Base-by-base conservation (phyloP, 2,329 filamentous ascomycete species). In the Claviceps sorghi region DNA sequence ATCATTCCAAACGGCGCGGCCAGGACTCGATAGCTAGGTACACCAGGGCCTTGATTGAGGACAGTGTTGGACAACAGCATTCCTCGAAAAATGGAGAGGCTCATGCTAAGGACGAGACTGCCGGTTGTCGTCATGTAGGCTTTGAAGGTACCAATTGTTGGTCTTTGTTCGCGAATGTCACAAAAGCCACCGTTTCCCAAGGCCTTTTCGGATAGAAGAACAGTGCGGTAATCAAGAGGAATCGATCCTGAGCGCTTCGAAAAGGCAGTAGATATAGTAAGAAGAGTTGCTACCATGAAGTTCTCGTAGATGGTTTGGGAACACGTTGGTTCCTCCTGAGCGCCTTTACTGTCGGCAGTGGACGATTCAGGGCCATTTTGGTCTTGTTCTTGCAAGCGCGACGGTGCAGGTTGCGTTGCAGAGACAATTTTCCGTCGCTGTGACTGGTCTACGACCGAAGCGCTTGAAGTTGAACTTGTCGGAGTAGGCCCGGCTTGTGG, bases 41-140 rank as follows among this genome's bases (percentile, higher is more conserved):
- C 65, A 5, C 69, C 66, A 4, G 71, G 57, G 42, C 67, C 69
- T 15, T 68, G 62, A 15, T 66, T 65, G 34, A 71, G 55, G 7
- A 63, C 63, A 54, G 78, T 72, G 17, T 74, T 71, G 21, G 75
- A 65, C 1, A 69, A 69, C 15, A 71, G 61, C 41, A 81, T 62
- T 7, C 73, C 75, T 40, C 70, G 66, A 43, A 75, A 72, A 41
- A 69, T 61, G 3, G 73, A 69, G 48, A 79, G 68, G 41, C 67
- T 69, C 29, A 81, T 59, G 43, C 70, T 72, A 29, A 79, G 65
- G 15, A 80, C 63, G 8, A 82, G 65, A 11, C 71, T 70, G 2
- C 78, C 78, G 0, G 74, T 75, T 1, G 75, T 80, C 6, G 78
- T 80, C 49, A 81, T 61, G 55, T 78, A 77, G 9, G 74, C 69